Base-by-base conservation (phyloP, 306 rosid genomes). In the Gillenia trifoliata region DNA sequence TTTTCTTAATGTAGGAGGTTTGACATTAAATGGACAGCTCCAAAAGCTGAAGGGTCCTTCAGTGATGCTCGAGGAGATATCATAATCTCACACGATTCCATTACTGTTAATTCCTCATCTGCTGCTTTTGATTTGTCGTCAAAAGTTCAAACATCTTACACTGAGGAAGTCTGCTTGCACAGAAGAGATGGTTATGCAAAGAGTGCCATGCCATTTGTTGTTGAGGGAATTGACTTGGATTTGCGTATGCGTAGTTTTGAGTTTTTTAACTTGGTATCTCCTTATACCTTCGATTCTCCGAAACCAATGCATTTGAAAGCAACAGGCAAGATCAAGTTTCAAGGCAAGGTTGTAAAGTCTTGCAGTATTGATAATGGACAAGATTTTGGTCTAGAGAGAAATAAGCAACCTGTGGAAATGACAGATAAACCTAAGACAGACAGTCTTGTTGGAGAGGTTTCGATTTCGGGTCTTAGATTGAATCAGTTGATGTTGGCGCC, bases 401-500 rank as follows among this genome's bases (percentile, higher is more conserved):
- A 82, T 40, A 71, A 80, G 82, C 76, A 78, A 45, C 81, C 40
- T 66, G 63, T 63, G 82, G 76, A 66, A 49, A 55, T 63, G 78
- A 64, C 75, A 74, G 84, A 83, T 73, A 75, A 84, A 73, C 89
- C 81, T 68, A 84, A 55, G 75, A 74, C 49, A 31, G 80, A 75
- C 65, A 72, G 85, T 82, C 94, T 93, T 26, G 86, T 84, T 60
- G 98, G 98, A 7, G 91, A 91, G 73, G 87, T 90, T 86, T 82
- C 80, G 49, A 87, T 94, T 66, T 86, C 96, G 29, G 94, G 89
- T 88, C 90, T 94, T 84, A 94, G 90, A 84, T 73, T 94, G 83
- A 91, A 94, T 79, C 98, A 94, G 78, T 81, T 94, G 82, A 85
- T 87, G 89, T 90, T 94, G 81, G 97, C 93, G 25, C 96, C 97